phyloP scores from a whole-genome alignment of 805 yeast species.

The Phaffomyces opuntiae region DNA sequence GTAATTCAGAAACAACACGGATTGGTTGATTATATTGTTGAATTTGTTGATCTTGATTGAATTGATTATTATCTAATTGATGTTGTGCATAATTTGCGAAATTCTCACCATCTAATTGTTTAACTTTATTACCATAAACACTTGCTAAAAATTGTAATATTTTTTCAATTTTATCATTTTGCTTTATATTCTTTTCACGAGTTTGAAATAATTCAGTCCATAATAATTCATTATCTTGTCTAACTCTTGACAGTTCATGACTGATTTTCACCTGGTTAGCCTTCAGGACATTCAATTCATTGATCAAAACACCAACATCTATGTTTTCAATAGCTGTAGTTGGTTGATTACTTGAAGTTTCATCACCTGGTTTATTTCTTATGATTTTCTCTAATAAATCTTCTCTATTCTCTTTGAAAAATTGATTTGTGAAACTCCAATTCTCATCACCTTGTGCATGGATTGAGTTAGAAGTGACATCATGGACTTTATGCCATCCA shows the following conservation, averaged over 20 bases:
- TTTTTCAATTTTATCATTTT: slow-evolving; percentile 81
- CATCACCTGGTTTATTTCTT: slow-evolving; percentile 41
- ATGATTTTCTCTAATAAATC: slow-evolving; percentile 81
- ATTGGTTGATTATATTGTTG: slow-evolving; percentile 2
- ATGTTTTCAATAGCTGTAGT: slow-evolving; percentile 3
- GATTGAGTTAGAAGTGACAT: slow-evolving; percentile 69
- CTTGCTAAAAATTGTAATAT: slow-evolving; percentile 83
- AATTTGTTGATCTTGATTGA: slow-evolving; percentile 5
- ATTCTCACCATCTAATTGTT: slow-evolving; percentile 16
- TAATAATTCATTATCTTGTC: slow-evolving; percentile 79
- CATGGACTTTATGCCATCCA: slow-evolving; percentile 99
- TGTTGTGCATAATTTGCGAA: slow-evolving; percentile 1
- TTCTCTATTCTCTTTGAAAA: slow-evolving; percentile 69
- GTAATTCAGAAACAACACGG: not conserved
- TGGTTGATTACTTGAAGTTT: slow-evolving; percentile 21
- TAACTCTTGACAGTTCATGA: slow-evolving; percentile 76
- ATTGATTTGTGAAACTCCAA: slow-evolving; percentile 84
- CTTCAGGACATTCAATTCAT: slow-evolving; percentile 42
- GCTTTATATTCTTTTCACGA: slow-evolving; percentile 78
- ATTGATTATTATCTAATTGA: slow-evolving; percentile 4
- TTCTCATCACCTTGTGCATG: slow-evolving; percentile 56
- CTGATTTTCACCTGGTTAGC: slow-evolving; percentile 73
- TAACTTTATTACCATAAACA: slow-evolving; percentile 31
- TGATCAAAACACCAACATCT: slow-evolving; percentile 34
- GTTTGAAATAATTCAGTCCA: slow-evolving; percentile 87